Evolutionary conservation across 2,329 filamentous ascomycete genomes (phyloP), one percentile per base, ranked within the genome.

Genomic region (Cladosporium cucumerinum): DNA sequence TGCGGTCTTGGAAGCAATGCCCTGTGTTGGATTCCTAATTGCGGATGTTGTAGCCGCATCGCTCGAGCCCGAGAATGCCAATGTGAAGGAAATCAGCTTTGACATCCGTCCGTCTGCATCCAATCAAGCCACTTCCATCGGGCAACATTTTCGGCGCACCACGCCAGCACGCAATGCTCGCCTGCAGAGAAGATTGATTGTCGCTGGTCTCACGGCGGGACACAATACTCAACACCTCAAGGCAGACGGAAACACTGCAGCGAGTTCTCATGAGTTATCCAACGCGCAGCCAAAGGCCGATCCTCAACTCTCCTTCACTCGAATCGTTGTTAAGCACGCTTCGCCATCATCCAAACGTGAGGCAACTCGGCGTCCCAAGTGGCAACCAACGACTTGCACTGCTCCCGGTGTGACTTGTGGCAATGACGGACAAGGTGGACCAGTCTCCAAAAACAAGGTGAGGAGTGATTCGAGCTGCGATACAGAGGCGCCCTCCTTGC

Each of bases 341-440:
- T 48, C 55, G 25, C 21, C 55, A 25, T 23, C 10, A 18, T 46
- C 23, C 12, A 58, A 58, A 12, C 23, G 36, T 28, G 55, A 58
- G 21, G 57, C n/a, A 23, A 30, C 36, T 25, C 18, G 39, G 26
- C 32, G 59, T 23, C 32, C 32, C 16, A 36, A 51, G 28, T 52
- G 30, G 59, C 48, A 48, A n/a, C 30, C 46, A 16, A 54, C 59
- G 3, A 21, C 36, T 12, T 60, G 57, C 43, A 60, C 57, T 60
- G 39, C 57, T 36, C 43, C 43, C 12, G 57, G 57, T 8, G 46
- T 60, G 26, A 46, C 57, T 14, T 60, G 57, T 18, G 57, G 26
- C 2, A 18, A 4, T 25, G 57, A n/a, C 28, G 51, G 51, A n/a
- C 26, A 54, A 30, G n/a, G 28, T 21, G 51, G 51, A 8, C 26